A percentile compares a stretch with the other conserved stretches of the same genome.
Evolutionary conservation across 2,329 filamentous ascomycete genomes (phyloP).

Genomic region (Canariomyces notabilis): DNA sequence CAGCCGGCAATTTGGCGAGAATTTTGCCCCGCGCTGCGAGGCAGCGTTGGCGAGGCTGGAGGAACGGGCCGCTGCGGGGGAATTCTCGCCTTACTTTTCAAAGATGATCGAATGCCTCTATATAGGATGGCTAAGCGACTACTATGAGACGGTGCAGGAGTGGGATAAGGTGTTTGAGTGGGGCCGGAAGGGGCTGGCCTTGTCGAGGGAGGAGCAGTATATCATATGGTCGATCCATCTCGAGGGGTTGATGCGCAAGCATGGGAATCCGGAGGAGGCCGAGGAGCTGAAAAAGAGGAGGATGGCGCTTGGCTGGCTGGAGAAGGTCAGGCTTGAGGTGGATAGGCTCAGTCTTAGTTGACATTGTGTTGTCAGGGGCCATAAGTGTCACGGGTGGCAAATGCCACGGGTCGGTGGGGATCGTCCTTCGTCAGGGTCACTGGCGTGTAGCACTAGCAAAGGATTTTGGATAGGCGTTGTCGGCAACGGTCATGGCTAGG

Average conservation of each 20-base stretch:
- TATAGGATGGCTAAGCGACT: conserved; percentile 24
- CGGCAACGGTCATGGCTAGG: too few species aligned
- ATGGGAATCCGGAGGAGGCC: conserved; percentile 18
- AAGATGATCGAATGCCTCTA: conserved; percentile 22
- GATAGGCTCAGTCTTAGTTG: conserved; percentile 12
- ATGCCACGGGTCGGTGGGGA: background rate
- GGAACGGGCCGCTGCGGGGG: background rate
- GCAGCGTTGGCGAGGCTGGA: conserved; percentile 3
- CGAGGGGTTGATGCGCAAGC: conserved; percentile 21
- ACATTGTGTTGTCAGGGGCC: too few species aligned
- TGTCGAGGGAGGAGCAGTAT: conserved; percentile 23
- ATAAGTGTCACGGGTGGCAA: background rate
- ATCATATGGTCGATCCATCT: conserved; percentile 24
- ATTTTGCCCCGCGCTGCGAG: conserved; percentile 16
- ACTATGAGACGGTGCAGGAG: conserved; percentile 20
- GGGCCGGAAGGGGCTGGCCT: conserved; percentile 16
- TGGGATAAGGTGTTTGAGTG: conserved; percentile 21
- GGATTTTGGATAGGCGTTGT: too few species aligned
- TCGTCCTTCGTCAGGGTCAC: too few species aligned
- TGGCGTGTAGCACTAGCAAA: too few species aligned
- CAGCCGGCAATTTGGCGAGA: conserved; percentile 9
- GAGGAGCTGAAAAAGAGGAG: conserved; percentile 18
- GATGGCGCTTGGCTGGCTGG: conserved; percentile 19
- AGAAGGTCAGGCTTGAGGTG: conserved; percentile 20
- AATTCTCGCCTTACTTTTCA: conserved; percentile 11